Percentiles rank a stretch among this genome's conserved stretches.
Evolutionary conservation across 768 basidiomycete species (phyloP).

Genomic region (Suillus occidentalis): DNA sequence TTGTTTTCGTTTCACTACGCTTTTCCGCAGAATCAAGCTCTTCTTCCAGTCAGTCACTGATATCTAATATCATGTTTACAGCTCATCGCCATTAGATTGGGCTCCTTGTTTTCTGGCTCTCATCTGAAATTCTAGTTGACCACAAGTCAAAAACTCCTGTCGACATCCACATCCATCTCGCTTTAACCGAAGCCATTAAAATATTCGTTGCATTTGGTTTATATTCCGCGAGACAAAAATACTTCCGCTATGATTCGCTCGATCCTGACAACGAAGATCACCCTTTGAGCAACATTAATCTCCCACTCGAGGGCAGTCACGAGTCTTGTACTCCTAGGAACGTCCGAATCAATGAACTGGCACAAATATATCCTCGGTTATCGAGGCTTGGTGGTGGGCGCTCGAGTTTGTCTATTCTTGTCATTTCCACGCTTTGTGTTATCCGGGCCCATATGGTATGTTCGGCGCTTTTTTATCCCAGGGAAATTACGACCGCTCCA

Average conservation of each 20-base stretch:
- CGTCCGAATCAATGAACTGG: background rate
- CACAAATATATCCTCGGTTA: conserved; percentile 9
- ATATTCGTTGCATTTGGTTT: conserved; percentile 15
- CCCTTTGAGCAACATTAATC: conserved; percentile 10
- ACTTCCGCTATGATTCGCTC: conserved; percentile 3
- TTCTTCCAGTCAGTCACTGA: background rate
- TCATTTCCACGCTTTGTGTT: conserved; percentile 14
- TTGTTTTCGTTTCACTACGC: background rate
- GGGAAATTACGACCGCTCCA: background rate
- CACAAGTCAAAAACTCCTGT: conserved; percentile 5
- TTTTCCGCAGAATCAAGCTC: background rate
- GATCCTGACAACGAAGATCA: conserved; percentile 7
- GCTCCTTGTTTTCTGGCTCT: background rate
- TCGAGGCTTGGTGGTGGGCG: conserved; percentile 14
- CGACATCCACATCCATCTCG: conserved; percentile 16
- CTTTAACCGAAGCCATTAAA: conserved; percentile 22
- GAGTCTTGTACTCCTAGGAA: conserved; percentile 7
- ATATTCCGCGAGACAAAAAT: conserved; percentile 13
- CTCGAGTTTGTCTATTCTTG: conserved; percentile 16
- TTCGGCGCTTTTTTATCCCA: conserved; percentile 5
- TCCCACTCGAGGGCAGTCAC: conserved; percentile 12
- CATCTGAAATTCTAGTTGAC: background rate
- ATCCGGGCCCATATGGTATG: conserved; percentile 23
- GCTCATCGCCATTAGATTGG: background rate
- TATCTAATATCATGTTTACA: background rate